Conservation (phyloP, 1,284 basidiomycete genomes). For the Trichosporon inkin region DNA sequence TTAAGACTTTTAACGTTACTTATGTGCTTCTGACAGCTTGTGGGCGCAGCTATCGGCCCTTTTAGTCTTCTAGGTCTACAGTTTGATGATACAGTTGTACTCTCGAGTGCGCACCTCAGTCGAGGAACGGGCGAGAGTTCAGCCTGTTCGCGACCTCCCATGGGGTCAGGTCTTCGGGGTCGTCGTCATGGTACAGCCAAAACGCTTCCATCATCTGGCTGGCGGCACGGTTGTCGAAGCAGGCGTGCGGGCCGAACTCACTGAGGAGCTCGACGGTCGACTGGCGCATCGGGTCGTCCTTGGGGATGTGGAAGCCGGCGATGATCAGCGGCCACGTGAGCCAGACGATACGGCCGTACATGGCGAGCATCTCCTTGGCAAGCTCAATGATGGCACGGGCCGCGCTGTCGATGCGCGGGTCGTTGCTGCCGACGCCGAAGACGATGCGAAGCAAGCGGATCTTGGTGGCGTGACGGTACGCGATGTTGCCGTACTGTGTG, state of each 20-base stretch:
- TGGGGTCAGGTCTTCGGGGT: slow-evolving; percentile 24
- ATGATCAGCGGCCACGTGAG: slow-evolving; percentile 47
- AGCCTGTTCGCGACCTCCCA: slow-evolving; percentile 27
- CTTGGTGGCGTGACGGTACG: slow-evolving; percentile 42
- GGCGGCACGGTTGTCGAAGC: slow-evolving; percentile 42
- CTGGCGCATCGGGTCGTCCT: slow-evolving; percentile 32
- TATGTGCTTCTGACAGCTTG: too few species aligned
- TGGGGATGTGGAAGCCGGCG: slow-evolving; percentile 42
- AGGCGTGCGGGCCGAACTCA: slow-evolving; percentile 45
- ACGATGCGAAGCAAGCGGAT: slow-evolving; percentile 40
- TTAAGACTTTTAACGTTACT: too few species aligned
- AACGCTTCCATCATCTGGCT: slow-evolving; percentile 32
- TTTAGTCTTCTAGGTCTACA: too few species aligned
- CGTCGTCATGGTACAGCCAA: slow-evolving; percentile 30
- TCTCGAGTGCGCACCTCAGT: not conserved
- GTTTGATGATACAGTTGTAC: too few species aligned
- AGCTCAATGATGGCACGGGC: slow-evolving; percentile 42
- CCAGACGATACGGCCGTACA: slow-evolving; percentile 43
- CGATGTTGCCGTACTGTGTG: slow-evolving; percentile 44
- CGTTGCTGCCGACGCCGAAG: slow-evolving; percentile 34
- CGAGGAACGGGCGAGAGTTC: slow-evolving; percentile 26
- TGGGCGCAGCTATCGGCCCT: too few species aligned
- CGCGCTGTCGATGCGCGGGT: slow-evolving; percentile 35
- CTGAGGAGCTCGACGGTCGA: slow-evolving; percentile 38
- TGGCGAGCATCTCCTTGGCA: slow-evolving; percentile 39